Percentiles rank a stretch among this genome's conserved stretches.
These are phyloP conservation scores for Massospora cicadina DNA, from an alignment of 371 early-diverging fungal species.

Conservation along the genomic window DNA sequence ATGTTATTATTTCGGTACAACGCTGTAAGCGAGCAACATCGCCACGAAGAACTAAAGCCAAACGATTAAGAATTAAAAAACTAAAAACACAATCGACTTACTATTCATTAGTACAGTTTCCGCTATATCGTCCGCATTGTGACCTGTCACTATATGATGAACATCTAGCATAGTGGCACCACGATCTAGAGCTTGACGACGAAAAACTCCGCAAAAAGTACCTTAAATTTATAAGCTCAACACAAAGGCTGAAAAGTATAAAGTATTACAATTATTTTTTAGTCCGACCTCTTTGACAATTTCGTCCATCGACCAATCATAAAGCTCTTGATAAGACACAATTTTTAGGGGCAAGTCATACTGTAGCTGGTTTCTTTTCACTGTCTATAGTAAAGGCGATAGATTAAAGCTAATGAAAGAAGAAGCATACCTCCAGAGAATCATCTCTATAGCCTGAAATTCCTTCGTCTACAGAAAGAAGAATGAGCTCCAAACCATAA, in stretches of 20 bases:
- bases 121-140: constrained; percentile 99
- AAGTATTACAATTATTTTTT: constrained; percentile 80
- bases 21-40: constrained; percentile 86
- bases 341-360: constrained; percentile 87
- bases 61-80: background rate
- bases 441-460: constrained; percentile 98
- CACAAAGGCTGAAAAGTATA: constrained; percentile 2
- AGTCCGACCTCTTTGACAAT: constrained; percentile 90
- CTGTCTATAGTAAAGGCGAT: constrained; percentile 34
- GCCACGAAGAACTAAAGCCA: constrained; percentile 76
- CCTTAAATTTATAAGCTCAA: constrained; percentile 16
- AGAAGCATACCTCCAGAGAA: constrained; percentile 56
- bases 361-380: constrained; percentile 88
- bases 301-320: constrained; percentile 98
- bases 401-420: background rate
- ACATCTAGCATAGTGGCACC: constrained; percentile 85
- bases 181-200: constrained; percentile 95
- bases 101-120: constrained; percentile 99
- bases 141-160: constrained; percentile 97
- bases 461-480: constrained; percentile 98
- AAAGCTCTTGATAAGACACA: constrained; percentile 87
- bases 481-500: constrained; percentile 82
- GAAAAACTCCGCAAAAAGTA: constrained; percentile 98
- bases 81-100: constrained; percentile 20
- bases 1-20: constrained; percentile 87